Percentiles rank a stretch among this genome's conserved stretches.
phyloP scores from a whole-genome alignment of 495 filamentous ascomycete genomes.

The Penicillium paxilli region DNA sequence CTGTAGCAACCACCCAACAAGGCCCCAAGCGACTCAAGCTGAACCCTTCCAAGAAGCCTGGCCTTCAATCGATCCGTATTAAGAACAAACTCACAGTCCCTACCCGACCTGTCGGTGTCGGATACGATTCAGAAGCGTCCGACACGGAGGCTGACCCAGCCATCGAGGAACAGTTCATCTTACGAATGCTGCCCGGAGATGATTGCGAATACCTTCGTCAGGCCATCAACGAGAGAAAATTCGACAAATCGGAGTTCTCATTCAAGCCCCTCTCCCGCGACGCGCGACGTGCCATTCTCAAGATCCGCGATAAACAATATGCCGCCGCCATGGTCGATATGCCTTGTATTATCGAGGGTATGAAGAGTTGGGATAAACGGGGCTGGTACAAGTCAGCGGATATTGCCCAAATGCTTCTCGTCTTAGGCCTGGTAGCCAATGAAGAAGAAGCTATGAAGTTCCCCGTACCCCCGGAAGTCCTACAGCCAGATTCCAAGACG shows the following conservation, averaged over 20 bases:
- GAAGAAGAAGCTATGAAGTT: constrained; percentile 72
- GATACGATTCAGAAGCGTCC: constrained; percentile 95
- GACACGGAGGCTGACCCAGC: constrained; percentile 84
- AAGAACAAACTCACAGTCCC: constrained; percentile 63
- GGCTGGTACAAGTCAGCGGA: constrained; percentile 92
- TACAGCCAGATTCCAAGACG: constrained; percentile 55
- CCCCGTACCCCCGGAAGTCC: constrained; percentile 65
- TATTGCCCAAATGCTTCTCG: constrained; percentile 91
- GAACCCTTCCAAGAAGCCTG: constrained; percentile 44
- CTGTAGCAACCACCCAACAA: constrained; percentile 19
- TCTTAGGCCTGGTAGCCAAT: constrained; percentile 66
- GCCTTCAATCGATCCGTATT: constrained; percentile 50
- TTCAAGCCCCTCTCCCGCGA: constrained; percentile 79
- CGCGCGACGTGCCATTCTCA: constrained; percentile 70
- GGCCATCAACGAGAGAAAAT: constrained; percentile 66
- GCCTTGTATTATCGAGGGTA: constrained; percentile 87
- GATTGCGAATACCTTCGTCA: constrained; percentile 80
- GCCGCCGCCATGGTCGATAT: constrained; percentile 84
- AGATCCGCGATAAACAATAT: constrained; percentile 68
- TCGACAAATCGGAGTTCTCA: constrained; percentile 67
- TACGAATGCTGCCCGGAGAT: constrained; percentile 82
- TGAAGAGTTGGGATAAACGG: constrained; percentile 94
- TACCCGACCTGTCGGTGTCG: constrained; percentile 68
- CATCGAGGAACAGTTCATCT: constrained; percentile 83
- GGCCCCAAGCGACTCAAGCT: constrained; percentile 47